phyloP scores from a whole-genome alignment of 2,329 filamentous ascomycete genomes.

The Arachnopeziza araneosa region DNA sequence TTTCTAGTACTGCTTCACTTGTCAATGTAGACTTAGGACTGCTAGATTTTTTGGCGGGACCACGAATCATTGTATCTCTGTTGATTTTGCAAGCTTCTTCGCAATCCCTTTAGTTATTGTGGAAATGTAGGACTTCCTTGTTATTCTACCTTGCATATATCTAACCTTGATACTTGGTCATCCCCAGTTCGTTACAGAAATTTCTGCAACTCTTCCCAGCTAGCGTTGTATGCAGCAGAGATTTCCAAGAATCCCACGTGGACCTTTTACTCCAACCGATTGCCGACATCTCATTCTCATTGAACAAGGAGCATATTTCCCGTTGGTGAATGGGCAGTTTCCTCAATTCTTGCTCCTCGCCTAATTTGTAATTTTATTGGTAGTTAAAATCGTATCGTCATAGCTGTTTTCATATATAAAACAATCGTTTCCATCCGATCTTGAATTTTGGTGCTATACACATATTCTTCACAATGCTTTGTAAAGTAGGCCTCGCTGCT shows the following conservation, averaged over 20 bases:
- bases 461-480: slow-evolving; percentile 15
- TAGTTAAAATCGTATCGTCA: neutral
- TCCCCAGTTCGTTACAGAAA: neutral
- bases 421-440: neutral
- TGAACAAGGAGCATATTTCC: neutral
- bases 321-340: neutral
- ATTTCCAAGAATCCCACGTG: neutral
- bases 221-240: neutral
- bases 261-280: neutral
- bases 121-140: neutral
- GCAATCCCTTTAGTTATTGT: neutral
- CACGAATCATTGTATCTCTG: no score
- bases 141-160: neutral
- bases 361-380: neutral
- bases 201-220: neutral
- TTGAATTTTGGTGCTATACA: neutral
- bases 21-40: no score
- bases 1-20: no score
- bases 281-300: neutral
- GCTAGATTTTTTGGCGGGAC: no score
- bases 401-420: neutral
- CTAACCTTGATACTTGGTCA: neutral
- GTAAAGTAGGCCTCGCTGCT: slow-evolving; percentile 14
- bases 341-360: neutral
- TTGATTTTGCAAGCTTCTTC: no score